Conservation (phyloP, 805 yeast genomes). For the Jamesozyma jinghongensis region DNA sequence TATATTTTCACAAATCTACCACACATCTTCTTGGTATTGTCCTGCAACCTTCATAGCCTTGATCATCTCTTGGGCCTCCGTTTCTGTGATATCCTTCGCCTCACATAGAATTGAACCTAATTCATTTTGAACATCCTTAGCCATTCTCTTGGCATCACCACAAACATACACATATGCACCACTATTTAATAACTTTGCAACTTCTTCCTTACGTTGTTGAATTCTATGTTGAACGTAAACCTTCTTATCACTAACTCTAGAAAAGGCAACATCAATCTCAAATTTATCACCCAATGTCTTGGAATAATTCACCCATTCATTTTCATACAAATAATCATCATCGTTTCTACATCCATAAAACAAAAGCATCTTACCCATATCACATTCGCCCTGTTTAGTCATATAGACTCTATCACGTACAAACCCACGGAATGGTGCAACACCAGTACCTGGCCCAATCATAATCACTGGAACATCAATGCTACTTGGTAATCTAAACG, state of each 20-base stretch:
- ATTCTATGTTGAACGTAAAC: constrained; percentile 83
- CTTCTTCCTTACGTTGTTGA: constrained; percentile 38
- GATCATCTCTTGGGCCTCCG: constrained; percentile 65
- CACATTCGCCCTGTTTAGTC: constrained; percentile 36
- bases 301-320: constrained; percentile 80
- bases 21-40: constrained; percentile 94
- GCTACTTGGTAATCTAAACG: constrained; percentile 85
- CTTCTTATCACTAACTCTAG: constrained; percentile 52
- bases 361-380: constrained; percentile 62
- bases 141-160: constrained; percentile 96
- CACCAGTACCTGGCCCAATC: constrained; percentile 98
- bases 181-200: constrained; percentile 39
- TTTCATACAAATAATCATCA: constrained; percentile 80
- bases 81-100: constrained; percentile 54
- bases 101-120: constrained; percentile 53
- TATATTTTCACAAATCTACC: constrained; percentile 48
- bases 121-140: constrained; percentile 78
- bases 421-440: constrained; percentile 96
- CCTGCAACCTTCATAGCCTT: constrained; percentile 75
- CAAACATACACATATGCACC: constrained; percentile 93
- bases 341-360: constrained; percentile 83
- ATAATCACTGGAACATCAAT: constrained; percentile 76
- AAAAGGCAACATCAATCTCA: constrained; percentile 74
- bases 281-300: constrained; percentile 50
- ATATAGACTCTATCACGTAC: constrained; percentile 73